Base-by-base conservation (phyloP, 2,329 filamentous ascomycete species). In the Cercospora sp. region DNA sequence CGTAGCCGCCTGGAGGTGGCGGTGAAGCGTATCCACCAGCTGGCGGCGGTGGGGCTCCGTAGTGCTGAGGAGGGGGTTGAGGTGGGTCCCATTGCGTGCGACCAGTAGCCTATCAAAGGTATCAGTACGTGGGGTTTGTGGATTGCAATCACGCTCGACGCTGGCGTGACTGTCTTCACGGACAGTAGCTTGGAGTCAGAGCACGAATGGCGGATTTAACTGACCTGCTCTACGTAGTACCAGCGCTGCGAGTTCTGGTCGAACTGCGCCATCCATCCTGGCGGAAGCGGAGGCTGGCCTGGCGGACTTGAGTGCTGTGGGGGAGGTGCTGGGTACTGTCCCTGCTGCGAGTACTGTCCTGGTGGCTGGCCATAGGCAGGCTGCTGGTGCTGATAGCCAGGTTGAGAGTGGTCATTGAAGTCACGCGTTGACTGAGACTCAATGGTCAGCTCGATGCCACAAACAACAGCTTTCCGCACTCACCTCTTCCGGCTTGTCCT, bases 21-120 rank as follows among this genome's bases (percentile, higher is more conserved):
- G 61, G 60, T 36, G 60, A 51, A 26, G 60, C 39, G 68, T 68
- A 58, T 75, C 75, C 63, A 64, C 67, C 51, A 33, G 48, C 39
- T 31, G 58, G 18, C 76, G 77, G 13, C 76, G 60, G 60, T 28
- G 60, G 60, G 12, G 60, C 60, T 7, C 39, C 61, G 31, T 64
- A 59, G 75, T 68, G 60, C 30, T 69, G 60, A 31, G 42, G 66
- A 28, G 48, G 48, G 13, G 67, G 70, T 12, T 79, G 79, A 2
- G 89, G 87, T 16, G 83, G 81, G 69, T 90, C 87, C 89, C 89
- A 91, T 77, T 90, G 88, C 0, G 87, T 85, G 67, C 83, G 84
- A 20, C 87, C 87, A 12, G 87, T 87, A 58, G 85, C 81, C 66
- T 63, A 20, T 28, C n/a, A n/a, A 18, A 33, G 1, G 26, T 58